phyloP scores from a whole-genome alignment of 208 protist species.

The Leishmania gerbilli region DNA sequence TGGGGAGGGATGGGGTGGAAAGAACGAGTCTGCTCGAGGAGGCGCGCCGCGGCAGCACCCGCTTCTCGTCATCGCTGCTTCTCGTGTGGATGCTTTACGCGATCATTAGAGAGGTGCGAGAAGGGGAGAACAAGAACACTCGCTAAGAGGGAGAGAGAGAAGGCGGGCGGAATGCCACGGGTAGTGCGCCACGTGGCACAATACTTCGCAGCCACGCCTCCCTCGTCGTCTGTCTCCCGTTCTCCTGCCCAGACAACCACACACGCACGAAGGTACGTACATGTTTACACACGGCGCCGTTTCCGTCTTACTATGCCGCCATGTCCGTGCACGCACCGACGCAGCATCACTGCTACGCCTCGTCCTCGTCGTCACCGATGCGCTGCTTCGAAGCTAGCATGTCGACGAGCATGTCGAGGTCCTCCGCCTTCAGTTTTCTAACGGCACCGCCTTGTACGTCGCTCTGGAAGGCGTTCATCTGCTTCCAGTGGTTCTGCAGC shows the following conservation, averaged over 20 bases:
- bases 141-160: background rate
- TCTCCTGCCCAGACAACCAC: background rate
- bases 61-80: background rate
- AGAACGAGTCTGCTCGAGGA: background rate
- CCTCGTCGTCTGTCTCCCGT: background rate
- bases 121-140: background rate
- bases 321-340: background rate
- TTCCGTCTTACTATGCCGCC: background rate
- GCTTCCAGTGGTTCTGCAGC: constrained; percentile 77
- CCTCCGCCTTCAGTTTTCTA: constrained; percentile 30
- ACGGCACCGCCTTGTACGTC: constrained; percentile 31
- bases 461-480: constrained; percentile 51
- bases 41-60: too few species aligned
- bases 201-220: background rate
- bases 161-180: background rate
- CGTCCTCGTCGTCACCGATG: constrained; percentile 29
- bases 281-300: background rate
- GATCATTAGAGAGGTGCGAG: background rate
- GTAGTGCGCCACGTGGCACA: background rate
- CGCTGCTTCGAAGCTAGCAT: constrained; percentile 76
- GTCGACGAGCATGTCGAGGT: constrained; percentile 70
- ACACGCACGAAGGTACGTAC: background rate
- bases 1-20: background rate
- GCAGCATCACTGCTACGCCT: background rate
- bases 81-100: background rate